Conservation (phyloP, 805 yeast genomes). For the Wickerhamomyces strasburgensis region DNA sequence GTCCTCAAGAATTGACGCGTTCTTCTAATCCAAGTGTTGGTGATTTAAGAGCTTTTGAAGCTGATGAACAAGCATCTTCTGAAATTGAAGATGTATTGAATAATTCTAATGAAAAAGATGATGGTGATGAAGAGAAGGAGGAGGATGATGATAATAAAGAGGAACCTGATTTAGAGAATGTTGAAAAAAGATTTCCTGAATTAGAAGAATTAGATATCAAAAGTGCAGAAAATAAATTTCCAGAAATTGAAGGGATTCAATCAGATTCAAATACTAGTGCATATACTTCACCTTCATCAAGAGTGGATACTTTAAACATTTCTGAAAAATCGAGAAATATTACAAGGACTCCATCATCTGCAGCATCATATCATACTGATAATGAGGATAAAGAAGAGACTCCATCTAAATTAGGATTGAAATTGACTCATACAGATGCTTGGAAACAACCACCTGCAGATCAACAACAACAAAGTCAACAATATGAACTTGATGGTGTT, state of each 20-base stretch:
- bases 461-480: not conserved
- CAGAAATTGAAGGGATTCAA: slow-evolving; percentile 4
- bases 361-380: not conserved
- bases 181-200: slow-evolving; percentile 49
- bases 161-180: slow-evolving; percentile 36
- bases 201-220: slow-evolving; percentile 30
- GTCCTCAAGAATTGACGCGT: slow-evolving; percentile 18
- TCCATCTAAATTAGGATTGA: slow-evolving; percentile 11
- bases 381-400: not conserved
- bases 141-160: slow-evolving; percentile 12
- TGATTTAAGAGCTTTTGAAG: slow-evolving; percentile 13
- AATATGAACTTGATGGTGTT: slow-evolving; percentile 18
- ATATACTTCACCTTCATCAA: slow-evolving; percentile 1
- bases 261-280: not conserved
- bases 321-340: slow-evolving; percentile 1
- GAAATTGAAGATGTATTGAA: slow-evolving; percentile 3
- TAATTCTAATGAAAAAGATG: too few relatives aligned
- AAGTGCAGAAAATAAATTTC: slow-evolving; percentile 10
- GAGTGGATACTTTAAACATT: not conserved
- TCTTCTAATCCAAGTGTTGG: slow-evolving; percentile 25
- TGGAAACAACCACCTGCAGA: slow-evolving; percentile 16
- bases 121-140: too few relatives aligned
- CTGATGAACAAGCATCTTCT: not conserved
- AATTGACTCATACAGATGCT: slow-evolving; percentile 19
- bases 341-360: not conserved